These are phyloP conservation scores for Proteromonas lacertae DNA, from an alignment of 352 stramenopile genomes.

Conservation along the genomic window DNA sequence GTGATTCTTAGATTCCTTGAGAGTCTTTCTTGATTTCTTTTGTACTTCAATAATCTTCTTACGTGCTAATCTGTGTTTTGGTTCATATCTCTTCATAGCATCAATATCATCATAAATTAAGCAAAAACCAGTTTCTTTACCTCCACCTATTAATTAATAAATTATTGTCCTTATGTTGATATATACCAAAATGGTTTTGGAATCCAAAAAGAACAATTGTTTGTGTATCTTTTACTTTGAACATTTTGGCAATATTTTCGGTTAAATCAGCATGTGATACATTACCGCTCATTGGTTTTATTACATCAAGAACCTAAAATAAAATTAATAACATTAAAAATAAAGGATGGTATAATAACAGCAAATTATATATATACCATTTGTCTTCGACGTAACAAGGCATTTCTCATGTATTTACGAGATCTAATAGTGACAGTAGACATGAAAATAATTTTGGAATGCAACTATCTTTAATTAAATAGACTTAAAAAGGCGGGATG, in stretches of 20 bases:
- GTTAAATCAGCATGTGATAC: slow-evolving; percentile 80
- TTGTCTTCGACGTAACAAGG: slow-evolving; percentile 74
- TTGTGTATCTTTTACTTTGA: slow-evolving; percentile 78
- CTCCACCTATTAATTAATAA: no score
- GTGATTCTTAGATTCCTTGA: slow-evolving; percentile 98
- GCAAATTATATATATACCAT: slow-evolving; percentile 63
- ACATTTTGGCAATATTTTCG: slow-evolving; percentile 79
- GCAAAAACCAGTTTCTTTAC: slow-evolving; percentile 83
- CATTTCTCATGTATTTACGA: slow-evolving; percentile 94
- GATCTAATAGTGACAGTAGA: slow-evolving; percentile 77
- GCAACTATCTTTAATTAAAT: no score
- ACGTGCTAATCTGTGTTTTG: slow-evolving; percentile 71
- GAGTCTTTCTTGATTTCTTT: slow-evolving; percentile 86
- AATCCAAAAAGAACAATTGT: slow-evolving; percentile 83
- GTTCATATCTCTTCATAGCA: slow-evolving; percentile 86
- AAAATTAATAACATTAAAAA: background rate
- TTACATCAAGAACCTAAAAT: slow-evolving; percentile 72
- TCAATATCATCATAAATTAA: slow-evolving; percentile 95
- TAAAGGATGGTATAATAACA: background rate
- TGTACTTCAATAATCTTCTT: slow-evolving; percentile 46
- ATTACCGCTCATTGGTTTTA: slow-evolving; percentile 80
- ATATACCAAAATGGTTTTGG: slow-evolving; percentile 79
- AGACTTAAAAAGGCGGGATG: no score
- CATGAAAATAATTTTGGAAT: no score
- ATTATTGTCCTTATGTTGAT: no score